phyloP scores from a whole-genome alignment of 202 grass and related monocot genomes.

The Eragrostis tef region DNA sequence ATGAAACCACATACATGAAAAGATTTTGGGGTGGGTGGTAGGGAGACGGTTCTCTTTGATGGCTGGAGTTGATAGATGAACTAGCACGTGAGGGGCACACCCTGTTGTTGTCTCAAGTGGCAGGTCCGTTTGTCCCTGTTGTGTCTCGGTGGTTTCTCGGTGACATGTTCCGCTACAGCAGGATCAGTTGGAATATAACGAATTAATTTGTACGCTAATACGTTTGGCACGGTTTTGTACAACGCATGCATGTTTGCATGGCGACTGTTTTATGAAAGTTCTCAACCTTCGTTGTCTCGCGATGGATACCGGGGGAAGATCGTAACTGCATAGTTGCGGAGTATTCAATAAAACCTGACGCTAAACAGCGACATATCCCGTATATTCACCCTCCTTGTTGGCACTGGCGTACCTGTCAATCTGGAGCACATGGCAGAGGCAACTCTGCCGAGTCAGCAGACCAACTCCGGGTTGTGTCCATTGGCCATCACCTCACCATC shows the following conservation, averaged over 20 bases:
- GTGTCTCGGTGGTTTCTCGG: neutral
- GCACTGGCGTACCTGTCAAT: neutral
- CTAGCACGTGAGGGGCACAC: neutral
- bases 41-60: neutral
- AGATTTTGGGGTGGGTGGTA: neutral
- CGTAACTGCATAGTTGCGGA: too few species aligned
- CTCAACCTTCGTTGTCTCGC: neutral
- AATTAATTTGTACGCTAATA: too few species aligned
- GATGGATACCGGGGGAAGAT: too few species aligned
- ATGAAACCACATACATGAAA: neutral
- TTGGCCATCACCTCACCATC: conserved; percentile 14
- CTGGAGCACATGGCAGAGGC: neutral
- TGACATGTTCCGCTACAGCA: neutral
- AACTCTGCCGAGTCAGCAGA: neutral
- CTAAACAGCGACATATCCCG: neutral
- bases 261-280: neutral
- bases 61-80: neutral
- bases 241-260: neutral
- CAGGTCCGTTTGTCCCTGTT: neutral
- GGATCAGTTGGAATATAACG: neutral
- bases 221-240: neutral
- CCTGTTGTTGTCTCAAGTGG: neutral
- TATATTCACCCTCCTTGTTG: neutral
- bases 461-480: neutral
- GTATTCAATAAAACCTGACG: too few species aligned